Percentiles rank a stretch among this genome's conserved stretches.
phyloP scores from a whole-genome alignment of 1,284 basidiomycete species.

The Uromyces viciae-fabae region DNA sequence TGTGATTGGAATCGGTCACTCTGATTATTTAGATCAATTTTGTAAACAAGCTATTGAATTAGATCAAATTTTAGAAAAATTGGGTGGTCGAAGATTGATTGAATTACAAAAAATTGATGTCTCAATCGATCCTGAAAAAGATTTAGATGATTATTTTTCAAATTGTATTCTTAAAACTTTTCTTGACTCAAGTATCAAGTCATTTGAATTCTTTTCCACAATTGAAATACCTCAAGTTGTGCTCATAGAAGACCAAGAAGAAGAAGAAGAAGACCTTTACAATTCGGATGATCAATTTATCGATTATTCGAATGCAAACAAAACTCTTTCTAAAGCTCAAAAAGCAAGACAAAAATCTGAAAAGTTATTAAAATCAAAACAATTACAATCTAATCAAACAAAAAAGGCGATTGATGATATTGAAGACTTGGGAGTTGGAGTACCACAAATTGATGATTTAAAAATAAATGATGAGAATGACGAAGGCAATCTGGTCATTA shows the following conservation, averaged over 20 bases:
- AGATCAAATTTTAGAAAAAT: conserved; percentile 10
- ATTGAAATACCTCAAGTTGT: not conserved
- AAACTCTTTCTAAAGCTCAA: conserved; percentile 34
- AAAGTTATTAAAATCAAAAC: not conserved
- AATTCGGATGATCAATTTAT: conserved; percentile 24
- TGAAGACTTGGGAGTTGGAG: conserved; percentile 40
- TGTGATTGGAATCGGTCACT: conserved; percentile 31
- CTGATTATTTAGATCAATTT: conserved; percentile 25
- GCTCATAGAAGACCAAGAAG: not conserved
- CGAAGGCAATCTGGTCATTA: not conserved
- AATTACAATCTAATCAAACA: not conserved
- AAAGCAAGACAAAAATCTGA: conserved; percentile 32
- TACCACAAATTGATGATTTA: conserved; percentile 7
- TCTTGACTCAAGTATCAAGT: too few species aligned
- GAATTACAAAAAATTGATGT: conserved; percentile 21
- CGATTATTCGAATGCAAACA: not conserved
- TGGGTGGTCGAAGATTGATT: conserved; percentile 23
- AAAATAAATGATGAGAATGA: not conserved
- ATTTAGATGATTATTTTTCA: not conserved
- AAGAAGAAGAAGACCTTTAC: conserved; percentile 22
- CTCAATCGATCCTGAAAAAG: conserved; percentile 20
- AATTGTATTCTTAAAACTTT: not conserved
- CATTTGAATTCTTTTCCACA: conserved; percentile 20
- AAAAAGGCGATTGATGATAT: conserved; percentile 14
- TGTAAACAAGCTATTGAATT: conserved; percentile 40